Percentiles rank a stretch among this genome's conserved stretches.
Conservation (phyloP, 2,329 filamentous ascomycete genomes). For the Xylaria sp. region DNA sequence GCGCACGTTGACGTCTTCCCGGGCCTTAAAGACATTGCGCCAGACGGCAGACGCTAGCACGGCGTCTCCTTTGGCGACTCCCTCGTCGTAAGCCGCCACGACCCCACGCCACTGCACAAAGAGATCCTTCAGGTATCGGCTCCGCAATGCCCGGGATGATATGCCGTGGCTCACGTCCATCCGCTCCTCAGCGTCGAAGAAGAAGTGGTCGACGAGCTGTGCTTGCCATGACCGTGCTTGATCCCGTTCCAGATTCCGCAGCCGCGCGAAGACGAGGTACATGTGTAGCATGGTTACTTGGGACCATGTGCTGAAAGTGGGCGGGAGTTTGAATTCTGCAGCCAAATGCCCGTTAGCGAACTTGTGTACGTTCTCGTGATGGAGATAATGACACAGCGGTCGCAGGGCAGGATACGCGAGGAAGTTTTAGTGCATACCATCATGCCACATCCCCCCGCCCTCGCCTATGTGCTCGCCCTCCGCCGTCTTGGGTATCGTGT, state of each 20-base stretch:
- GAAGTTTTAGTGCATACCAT: constrained; percentile 62
- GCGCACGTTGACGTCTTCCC: constrained; percentile 62
- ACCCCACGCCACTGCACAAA: constrained; percentile 93
- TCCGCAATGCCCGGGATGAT: constrained; percentile 67
- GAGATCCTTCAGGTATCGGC: constrained; percentile 83
- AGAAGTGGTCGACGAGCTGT: constrained; percentile 94
- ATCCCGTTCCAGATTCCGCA: constrained; percentile 80
- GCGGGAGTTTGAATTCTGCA: constrained; percentile 78
- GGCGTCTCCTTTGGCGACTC: constrained; percentile 79
- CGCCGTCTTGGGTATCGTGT: constrained; percentile 74
- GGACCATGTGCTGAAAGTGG: constrained; percentile 95
- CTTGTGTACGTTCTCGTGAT: background rate
- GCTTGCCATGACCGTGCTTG: constrained; percentile 83
- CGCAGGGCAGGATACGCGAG: background rate
- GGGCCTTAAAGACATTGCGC: constrained; percentile 89
- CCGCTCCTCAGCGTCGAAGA: constrained; percentile 84
- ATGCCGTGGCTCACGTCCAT: constrained; percentile 85
- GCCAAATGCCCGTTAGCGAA: constrained; percentile 17
- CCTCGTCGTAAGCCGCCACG: constrained; percentile 86
- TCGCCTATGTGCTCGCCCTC: constrained; percentile 86
- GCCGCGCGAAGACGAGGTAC: constrained; percentile 86
- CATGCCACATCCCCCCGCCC: constrained; percentile 82
- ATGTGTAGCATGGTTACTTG: constrained; percentile 97
- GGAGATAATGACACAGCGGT: constrained; percentile 13
- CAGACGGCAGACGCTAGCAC: constrained; percentile 85